Evolutionary conservation across 306 rosid genomes (phyloP), one percentile per base, ranked within the genome.

Genomic region (Vigna radiata): DNA sequence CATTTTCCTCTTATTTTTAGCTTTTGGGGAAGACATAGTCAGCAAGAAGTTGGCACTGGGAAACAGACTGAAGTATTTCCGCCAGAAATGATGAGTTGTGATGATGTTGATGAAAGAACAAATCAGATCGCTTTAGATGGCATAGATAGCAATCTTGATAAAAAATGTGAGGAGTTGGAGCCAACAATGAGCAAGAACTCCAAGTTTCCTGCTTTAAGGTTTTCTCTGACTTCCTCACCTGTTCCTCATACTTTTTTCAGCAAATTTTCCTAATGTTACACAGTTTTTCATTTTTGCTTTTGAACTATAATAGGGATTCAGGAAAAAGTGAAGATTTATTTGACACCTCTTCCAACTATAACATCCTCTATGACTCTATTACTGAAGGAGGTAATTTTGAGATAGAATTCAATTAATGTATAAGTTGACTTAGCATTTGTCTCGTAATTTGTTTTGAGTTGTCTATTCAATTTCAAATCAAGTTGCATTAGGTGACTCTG

Each of bases 1-100:
- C 93, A 73, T 82, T 88, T 95, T 64, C 97, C 98, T 68, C 86
- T 80, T 78, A 55, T 95, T 72, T 87, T 88, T 72, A 81, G 77
- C 81, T 88, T 92, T 81, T 83, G 89, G 85, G 83, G 87, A 78
- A 85, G 80, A 72, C 77, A 59, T 31, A 68, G 79, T 78, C 78
- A 48, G 29, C 86, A 76, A 52, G 70, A 77, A 78, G 79, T 58
- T 75, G 88, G 72, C 65, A 41, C 68, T 61, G 59, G 33, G 68
- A 85, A 83, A 80, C 85, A 55, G 63, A 70, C 63, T 77, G 67
- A 76, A 70, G 77, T 65, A 82, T 59, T 62, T 76, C 72, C 59
- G 66, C 70, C 73, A 31, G 81, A 79, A 70, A 79, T 18, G 76
- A 83, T 29, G 59, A 58, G 78, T 72, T 77, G 84, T 58, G 39